Percentiles rank a stretch among this genome's conserved stretches.
phyloP scores from a whole-genome alignment of 179 eudicot genomes.

The Sideroxylon spinosum region DNA sequence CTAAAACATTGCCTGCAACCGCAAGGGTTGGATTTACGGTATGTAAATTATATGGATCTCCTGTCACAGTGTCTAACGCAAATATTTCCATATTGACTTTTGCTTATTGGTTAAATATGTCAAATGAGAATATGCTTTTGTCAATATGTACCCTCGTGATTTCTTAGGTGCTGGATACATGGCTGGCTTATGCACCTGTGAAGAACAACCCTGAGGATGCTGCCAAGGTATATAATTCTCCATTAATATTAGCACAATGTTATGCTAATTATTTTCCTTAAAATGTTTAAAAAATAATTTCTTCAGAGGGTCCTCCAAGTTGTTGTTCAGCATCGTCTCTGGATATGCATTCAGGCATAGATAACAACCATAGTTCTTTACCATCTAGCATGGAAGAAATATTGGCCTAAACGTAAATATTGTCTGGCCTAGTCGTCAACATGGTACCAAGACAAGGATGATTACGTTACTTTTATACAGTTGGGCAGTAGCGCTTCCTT shows the following conservation, averaged over 20 bases:
- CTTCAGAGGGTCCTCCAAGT: background rate
- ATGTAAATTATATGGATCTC: constrained; percentile 23
- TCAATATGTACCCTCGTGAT: constrained; percentile 42
- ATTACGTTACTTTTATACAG: background rate
- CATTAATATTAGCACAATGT: background rate
- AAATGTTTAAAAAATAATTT: background rate
- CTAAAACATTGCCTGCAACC: constrained; percentile 88
- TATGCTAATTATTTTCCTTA: background rate
- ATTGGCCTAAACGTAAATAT: background rate
- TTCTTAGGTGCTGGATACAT: constrained; percentile 77
- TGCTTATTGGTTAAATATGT: constrained; percentile 32
- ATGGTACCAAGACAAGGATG: background rate
- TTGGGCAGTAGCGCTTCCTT: too few relatives aligned
- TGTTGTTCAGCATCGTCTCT: background rate
- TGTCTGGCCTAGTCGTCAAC: background rate
- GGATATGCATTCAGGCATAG: background rate
- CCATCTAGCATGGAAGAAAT: background rate
- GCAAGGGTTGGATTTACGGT: constrained; percentile 98
- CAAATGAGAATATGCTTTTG: constrained; percentile 72
- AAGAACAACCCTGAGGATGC: constrained; percentile 99
- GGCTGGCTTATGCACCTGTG: constrained; percentile 99
- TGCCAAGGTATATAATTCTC: constrained; percentile 59
- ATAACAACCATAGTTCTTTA: background rate
- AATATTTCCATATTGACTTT: constrained; percentile 30
- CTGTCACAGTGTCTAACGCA: background rate